Evolutionary conservation across 129 eudicot genomes (phyloP).

Genomic region (Escallonia herrerae): DNA sequence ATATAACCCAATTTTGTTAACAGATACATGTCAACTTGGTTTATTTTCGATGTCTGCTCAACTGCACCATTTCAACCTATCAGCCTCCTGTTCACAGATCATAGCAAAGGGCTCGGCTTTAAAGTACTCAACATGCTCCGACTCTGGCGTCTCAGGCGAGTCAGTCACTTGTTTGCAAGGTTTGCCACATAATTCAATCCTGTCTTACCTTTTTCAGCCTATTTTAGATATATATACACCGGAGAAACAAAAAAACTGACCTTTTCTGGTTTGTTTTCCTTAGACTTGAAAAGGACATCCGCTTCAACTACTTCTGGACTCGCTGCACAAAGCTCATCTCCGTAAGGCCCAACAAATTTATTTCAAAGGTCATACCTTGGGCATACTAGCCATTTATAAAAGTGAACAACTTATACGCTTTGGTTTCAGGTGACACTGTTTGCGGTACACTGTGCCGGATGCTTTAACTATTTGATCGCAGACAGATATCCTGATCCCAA

Average conservation of each 20-base stretch:
- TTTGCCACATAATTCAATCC: slow-evolving; percentile 14
- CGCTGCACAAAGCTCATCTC: slow-evolving; percentile 81
- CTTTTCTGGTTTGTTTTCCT: slow-evolving; percentile 4
- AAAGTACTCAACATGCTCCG: slow-evolving; percentile 84
- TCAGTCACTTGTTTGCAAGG: slow-evolving; percentile 97
- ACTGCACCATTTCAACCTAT: slow-evolving; percentile 75
- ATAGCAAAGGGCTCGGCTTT: slow-evolving; percentile 54
- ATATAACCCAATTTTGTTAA: slow-evolving; percentile 6
- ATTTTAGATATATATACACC: not conserved
- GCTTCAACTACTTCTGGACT: slow-evolving; percentile 93
- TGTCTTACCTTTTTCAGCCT: slow-evolving; percentile 1
- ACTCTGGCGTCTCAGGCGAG: slow-evolving; percentile 97
- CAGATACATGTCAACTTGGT: slow-evolving; percentile 95
- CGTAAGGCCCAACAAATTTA: slow-evolving; percentile 36
- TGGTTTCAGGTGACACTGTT: slow-evolving; percentile 72
- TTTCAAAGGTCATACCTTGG: not conserved
- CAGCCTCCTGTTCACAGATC: slow-evolving; percentile 71
- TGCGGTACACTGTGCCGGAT: slow-evolving; percentile 91
- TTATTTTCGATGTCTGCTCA: slow-evolving; percentile 86
- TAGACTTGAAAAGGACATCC: slow-evolving; percentile 73
- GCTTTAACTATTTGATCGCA: slow-evolving; percentile 82
- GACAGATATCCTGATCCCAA: slow-evolving; percentile 72
- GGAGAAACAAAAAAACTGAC: not conserved
- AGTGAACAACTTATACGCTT: not conserved
- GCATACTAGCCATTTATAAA: not conserved